Percentiles rank a stretch among this genome's conserved stretches.
phyloP scores from a whole-genome alignment of 805 yeast species.

The Kodamaea neixiangensis region DNA sequence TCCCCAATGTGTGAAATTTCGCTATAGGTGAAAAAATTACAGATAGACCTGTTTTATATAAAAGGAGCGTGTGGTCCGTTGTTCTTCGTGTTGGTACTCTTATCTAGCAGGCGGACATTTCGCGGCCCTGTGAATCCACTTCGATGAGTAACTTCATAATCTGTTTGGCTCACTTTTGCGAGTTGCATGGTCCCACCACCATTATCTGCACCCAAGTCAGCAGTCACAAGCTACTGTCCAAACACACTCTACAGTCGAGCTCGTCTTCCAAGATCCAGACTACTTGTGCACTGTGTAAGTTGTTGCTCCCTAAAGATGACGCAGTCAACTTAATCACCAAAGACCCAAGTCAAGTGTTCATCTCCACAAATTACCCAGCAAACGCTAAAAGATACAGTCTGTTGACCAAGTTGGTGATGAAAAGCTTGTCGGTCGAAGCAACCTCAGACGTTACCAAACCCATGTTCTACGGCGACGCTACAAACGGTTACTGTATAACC shows the following conservation, averaged over 20 bases:
- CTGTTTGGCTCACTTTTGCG: constrained; percentile 74
- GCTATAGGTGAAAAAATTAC: neutral
- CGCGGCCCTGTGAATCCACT: neutral
- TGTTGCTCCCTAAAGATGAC: constrained; percentile 49
- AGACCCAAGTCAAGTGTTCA: constrained; percentile 31
- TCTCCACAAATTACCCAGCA: constrained; percentile 64
- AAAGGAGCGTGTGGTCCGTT: neutral
- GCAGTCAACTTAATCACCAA: constrained; percentile 21
- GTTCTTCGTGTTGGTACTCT: neutral
- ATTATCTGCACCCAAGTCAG: constrained; percentile 59
- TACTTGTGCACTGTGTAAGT: constrained; percentile 59
- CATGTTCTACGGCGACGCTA: constrained; percentile 61
- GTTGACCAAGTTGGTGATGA: constrained; percentile 60
- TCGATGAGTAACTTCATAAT: constrained; percentile 36
- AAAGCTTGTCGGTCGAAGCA: constrained; percentile 67
- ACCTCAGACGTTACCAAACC: constrained; percentile 60
- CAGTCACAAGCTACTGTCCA: constrained; percentile 29
- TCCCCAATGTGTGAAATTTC: neutral
- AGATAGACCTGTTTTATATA: neutral
- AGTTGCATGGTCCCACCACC: constrained; percentile 72
- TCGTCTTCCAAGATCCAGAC: constrained; percentile 36
- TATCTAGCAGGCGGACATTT: neutral
- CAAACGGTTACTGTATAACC: constrained; percentile 60
- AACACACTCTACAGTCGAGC: neutral
- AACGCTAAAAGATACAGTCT: constrained; percentile 49